These are phyloP conservation scores for Psidium guajava DNA, from an alignment of 345 rosid genomes.

Conservation along the genomic window DNA sequence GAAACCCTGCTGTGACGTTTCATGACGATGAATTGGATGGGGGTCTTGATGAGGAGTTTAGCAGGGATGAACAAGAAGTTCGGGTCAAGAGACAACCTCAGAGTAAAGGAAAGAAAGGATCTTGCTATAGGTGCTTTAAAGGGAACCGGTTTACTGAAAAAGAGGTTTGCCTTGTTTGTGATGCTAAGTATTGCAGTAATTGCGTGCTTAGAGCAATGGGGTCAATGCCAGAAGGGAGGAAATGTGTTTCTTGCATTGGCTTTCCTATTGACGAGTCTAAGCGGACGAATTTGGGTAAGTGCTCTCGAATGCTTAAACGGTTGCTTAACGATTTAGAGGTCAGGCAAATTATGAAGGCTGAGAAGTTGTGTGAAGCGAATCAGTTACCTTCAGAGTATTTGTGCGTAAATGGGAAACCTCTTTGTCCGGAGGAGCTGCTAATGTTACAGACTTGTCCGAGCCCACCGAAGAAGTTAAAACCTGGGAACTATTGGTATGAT, in stretches of 20 bases:
- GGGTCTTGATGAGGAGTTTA: constrained; percentile 28
- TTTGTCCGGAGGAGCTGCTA: constrained; percentile 73
- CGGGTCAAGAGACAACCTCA: constrained; percentile 42
- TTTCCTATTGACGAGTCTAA: constrained; percentile 72
- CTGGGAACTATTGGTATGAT: constrained; percentile 98
- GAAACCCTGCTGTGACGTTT: constrained; percentile 61
- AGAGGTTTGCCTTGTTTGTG: constrained; percentile 94
- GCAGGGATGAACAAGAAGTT: constrained; percentile 25
- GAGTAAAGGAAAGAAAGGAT: constrained; percentile 76
- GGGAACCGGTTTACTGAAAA: constrained; percentile 89
- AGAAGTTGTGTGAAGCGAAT: constrained; percentile 83
- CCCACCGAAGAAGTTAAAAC: constrained; percentile 91
- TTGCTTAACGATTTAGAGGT: constrained; percentile 87
- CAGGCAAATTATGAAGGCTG: constrained; percentile 86
- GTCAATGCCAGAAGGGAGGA: constrained; percentile 99
- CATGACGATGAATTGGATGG: constrained; percentile 57
- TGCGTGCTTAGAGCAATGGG: constrained; percentile 99
- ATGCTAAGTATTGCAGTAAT: constrained; percentile 80
- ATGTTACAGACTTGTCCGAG: constrained; percentile 63
- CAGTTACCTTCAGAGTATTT: constrained; percentile 88
- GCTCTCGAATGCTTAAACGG: constrained; percentile 92
- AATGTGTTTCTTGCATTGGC: constrained; percentile 88
- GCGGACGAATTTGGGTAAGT: constrained; percentile 68
- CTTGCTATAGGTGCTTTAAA: constrained; percentile 82
- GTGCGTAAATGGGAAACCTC: constrained; percentile 68